These are phyloP conservation scores for Saccharomycopsis synnaedendra DNA, from an alignment of 805 yeast genomes.

Conservation along the genomic window DNA sequence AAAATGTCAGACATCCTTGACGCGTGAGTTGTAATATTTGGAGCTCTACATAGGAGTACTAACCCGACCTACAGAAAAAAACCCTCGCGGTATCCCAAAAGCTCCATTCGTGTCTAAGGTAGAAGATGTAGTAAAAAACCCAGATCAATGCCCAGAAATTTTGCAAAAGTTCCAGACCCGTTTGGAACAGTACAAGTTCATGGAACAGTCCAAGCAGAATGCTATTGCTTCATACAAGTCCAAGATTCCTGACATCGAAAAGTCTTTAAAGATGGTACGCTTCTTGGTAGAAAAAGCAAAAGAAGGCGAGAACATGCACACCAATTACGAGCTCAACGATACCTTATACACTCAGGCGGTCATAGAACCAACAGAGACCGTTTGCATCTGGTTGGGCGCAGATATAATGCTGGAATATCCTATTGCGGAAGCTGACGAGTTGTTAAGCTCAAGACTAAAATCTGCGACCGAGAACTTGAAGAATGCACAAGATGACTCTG, in stretches of 20 bases:
- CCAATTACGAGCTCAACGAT: constrained; percentile 89
- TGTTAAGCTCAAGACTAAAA: constrained; percentile 49
- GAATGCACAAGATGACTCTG: constrained; percentile 72
- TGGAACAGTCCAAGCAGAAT: constrained; percentile 40
- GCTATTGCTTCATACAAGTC: constrained; percentile 35
- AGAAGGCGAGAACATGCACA: constrained; percentile 35
- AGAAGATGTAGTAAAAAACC: constrained; percentile 56
- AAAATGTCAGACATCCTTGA: no score
- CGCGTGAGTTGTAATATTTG: not conserved
- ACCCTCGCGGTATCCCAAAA: constrained; percentile 93
- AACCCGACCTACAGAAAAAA: constrained; percentile 40
- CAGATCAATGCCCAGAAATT: constrained; percentile 59
- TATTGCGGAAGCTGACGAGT: constrained; percentile 69
- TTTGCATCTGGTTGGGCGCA: constrained; percentile 94
- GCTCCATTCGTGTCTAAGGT: constrained; percentile 90
- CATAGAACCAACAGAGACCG: constrained; percentile 52
- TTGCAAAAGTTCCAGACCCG: constrained; percentile 76
- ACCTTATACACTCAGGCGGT: constrained; percentile 81
- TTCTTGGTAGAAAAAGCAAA: constrained; percentile 41
- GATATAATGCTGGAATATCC: constrained; percentile 96
- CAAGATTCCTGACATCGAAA: constrained; percentile 86
- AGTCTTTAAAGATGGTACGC: constrained; percentile 66
- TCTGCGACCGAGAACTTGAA: constrained; percentile 49
- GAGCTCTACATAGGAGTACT: not conserved
- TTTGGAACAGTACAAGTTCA: constrained; percentile 78